Percentiles rank a stretch among this genome's conserved stretches.
Conservation (phyloP, 140 eudicot species). For the Erigeron philadelphicus region DNA sequence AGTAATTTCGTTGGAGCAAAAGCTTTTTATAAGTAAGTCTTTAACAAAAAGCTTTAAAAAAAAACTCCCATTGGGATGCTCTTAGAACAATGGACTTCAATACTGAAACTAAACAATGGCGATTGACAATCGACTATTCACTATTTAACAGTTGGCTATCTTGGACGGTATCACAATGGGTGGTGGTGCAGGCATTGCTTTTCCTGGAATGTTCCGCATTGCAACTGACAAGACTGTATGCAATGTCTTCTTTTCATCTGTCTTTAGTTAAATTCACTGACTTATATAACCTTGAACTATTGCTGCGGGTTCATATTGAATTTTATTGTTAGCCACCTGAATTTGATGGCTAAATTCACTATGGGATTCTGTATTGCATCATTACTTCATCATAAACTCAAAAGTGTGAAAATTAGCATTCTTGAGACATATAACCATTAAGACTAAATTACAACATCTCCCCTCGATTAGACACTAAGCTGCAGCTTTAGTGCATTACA, state of each 20-base stretch:
- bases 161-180: conserved; percentile 91
- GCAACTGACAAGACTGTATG: conserved; percentile 90
- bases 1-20: no score
- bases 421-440: conserved; percentile 3
- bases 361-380: background rate
- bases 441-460: background rate
- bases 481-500: background rate
- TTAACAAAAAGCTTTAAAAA: no score
- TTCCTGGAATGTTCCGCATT: conserved; percentile 83
- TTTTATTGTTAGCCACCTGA: no score
- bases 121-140: conserved; percentile 19
- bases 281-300: background rate
- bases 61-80: no score
- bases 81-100: background rate
- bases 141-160: conserved; percentile 57
- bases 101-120: conserved; percentile 13
- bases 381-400: conserved; percentile 11
- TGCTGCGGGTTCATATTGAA: no score
- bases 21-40: no score
- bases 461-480: background rate
- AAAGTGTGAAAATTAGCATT: background rate
- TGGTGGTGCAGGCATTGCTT: conserved; percentile 81
- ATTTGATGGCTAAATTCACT: background rate
- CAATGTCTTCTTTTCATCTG: conserved; percentile 19
- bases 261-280: conserved; percentile 13